phyloP scores from a whole-genome alignment of 1,284 basidiomycete genomes.

The Leccinum subrobustum region DNA sequence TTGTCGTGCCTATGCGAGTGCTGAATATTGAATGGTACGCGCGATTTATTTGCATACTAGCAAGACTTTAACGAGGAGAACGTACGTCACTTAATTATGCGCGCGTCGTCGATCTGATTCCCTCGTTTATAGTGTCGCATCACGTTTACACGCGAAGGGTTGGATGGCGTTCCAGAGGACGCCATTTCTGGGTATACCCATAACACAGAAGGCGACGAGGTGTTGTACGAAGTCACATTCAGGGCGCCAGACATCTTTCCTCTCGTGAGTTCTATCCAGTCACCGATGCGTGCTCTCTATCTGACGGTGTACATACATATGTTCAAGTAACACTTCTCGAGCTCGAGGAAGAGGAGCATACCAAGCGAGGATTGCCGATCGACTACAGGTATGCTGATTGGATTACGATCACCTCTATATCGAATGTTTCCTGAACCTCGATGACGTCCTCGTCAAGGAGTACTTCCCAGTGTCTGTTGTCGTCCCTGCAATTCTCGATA shows the following conservation, averaged over 20 bases:
- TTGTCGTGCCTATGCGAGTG: background rate
- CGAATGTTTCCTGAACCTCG: constrained; percentile 62
- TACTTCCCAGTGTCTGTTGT: constrained; percentile 82
- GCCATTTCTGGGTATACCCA: constrained; percentile 74
- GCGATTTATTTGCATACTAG: too few species aligned
- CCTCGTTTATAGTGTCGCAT: constrained; percentile 48
- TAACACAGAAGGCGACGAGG: constrained; percentile 52
- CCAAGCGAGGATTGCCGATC: too few species aligned
- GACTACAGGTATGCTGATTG: constrained; percentile 29
- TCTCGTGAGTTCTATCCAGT: too few species aligned
- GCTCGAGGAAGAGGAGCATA: too few species aligned
- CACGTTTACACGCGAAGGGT: constrained; percentile 66
- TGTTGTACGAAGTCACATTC: constrained; percentile 55
- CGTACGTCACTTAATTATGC: constrained; percentile 36
- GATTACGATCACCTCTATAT: constrained; percentile 68
- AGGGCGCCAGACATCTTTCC: too few species aligned
- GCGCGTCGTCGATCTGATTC: background rate
- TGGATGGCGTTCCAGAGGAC: constrained; percentile 76
- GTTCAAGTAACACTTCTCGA: constrained; percentile 10
- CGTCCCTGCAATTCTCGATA: constrained; percentile 72
- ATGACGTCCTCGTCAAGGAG: constrained; percentile 76
- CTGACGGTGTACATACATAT: too few species aligned
- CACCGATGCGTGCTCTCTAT: too few species aligned
- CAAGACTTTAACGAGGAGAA: constrained; percentile 40
- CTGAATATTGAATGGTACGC: background rate